Evolutionary conservation across 371 early-diverging fungal genomes (phyloP), one percentile per base, ranked within the genome.

Genomic region (Coemansia sp.): DNA sequence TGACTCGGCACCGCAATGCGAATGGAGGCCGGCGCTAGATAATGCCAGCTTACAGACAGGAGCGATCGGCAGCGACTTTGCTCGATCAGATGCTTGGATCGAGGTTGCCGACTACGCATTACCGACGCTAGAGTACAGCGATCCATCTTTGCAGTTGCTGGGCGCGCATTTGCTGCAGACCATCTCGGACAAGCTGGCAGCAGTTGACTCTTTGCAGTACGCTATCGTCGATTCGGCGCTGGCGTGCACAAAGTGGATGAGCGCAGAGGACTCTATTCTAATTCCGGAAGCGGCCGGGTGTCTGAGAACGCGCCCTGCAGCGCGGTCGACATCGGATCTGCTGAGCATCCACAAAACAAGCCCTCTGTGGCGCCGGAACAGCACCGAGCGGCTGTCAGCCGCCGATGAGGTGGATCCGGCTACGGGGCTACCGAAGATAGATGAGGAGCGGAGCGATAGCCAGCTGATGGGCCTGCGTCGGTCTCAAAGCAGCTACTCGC

Each of bases 161-260:
- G 58, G 61, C 20, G 11, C 10, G 10, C 20, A 38, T 0, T 39
- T 78, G 8, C 1, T 52, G 5, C 53, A 45, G 9, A 48, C 67
- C 5, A 61, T 78, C 13, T 30, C 39, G 13, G 63, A 11, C 16
- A 77, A 77, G 56, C 55, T 61, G 6, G 16, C 32, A 1, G 78
- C 78, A 0, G 55, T 77, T 14, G 67, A 77, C 30, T 43, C 50
- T 56, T 51, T 76, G 13, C 78, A 77, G 42, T 70, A 64, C 43
- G 70, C 77, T 1, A 64, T 77, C 11, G 42, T 78, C 31, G 69
- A 78, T n/a, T 62, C 78, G 9, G 57, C 62, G 0, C 42, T 70
- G 39, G 74, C 74, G 1, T 60, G 60, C 51, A 61, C 57, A 31
- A 65, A 49, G 11, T 73, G 74, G 74, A 39, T 65, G 36, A 32